These are phyloP conservation scores for Candida railenensis DNA, from an alignment of 805 yeast genomes.

Conservation along the genomic window DNA sequence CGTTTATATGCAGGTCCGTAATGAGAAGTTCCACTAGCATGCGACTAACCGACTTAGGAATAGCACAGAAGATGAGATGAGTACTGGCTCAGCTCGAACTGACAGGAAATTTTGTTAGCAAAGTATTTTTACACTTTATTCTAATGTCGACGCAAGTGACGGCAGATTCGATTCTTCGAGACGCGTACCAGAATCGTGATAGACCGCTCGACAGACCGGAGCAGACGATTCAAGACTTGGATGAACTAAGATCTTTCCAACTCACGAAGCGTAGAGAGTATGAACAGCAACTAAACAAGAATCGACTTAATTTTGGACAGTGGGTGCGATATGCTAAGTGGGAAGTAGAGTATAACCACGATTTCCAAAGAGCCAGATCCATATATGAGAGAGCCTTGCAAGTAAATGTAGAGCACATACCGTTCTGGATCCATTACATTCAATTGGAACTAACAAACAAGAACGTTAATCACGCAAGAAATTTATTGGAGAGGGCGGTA, in stretches of 20 bases:
- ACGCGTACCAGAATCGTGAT: slow-evolving; percentile 28
- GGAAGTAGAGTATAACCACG: slow-evolving; percentile 75
- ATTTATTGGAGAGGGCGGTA: slow-evolving; percentile 76
- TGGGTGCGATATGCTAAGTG: slow-evolving; percentile 92
- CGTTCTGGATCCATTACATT: slow-evolving; percentile 83
- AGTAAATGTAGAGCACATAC: slow-evolving; percentile 71
- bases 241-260: slow-evolving; percentile 76
- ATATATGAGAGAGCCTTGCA: slow-evolving; percentile 84
- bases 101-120: too few species aligned
- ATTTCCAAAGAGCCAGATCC: slow-evolving; percentile 76
- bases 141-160: slow-evolving; percentile 23
- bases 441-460: slow-evolving; percentile 71
- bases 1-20: too few species aligned
- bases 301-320: slow-evolving; percentile 76
- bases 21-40: too few species aligned
- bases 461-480: slow-evolving; percentile 86
- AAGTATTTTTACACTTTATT: too few species aligned
- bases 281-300: slow-evolving; percentile 84
- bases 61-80: too few species aligned
- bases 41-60: too few species aligned
- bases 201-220: slow-evolving; percentile 25
- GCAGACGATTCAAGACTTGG: slow-evolving; percentile 59
- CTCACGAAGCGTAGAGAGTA: slow-evolving; percentile 75
- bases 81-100: too few species aligned
- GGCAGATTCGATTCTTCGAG: slow-evolving; percentile 36